Evolutionary conservation across 169 alveolate genomes (phyloP).

Genomic region (Plasmodium gonderi): DNA sequence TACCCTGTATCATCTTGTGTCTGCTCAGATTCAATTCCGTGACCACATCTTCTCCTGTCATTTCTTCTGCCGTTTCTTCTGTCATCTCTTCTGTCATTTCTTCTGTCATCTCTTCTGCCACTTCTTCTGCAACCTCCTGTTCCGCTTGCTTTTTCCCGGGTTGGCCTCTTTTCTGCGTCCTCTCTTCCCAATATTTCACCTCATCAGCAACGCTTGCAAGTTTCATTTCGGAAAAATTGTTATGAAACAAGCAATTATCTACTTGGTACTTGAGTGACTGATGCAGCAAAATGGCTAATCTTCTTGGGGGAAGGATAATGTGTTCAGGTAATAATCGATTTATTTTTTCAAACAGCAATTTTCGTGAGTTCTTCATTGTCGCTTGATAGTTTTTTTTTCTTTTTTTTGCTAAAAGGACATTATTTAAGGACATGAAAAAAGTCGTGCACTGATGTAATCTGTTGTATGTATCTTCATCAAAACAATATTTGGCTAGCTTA

Average conservation of each 20-base stretch:
- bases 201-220: constrained; percentile 3
- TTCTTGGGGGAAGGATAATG: constrained; percentile 56
- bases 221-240: constrained; percentile 39
- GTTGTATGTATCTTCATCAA: constrained; percentile 65
- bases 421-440: constrained; percentile 32
- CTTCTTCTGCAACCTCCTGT: background rate
- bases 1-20: background rate
- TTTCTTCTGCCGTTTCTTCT: background rate
- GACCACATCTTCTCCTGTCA: background rate
- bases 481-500: constrained; percentile 28
- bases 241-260: constrained; percentile 60
- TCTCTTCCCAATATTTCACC: background rate
- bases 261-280: constrained; percentile 68
- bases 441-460: constrained; percentile 70
- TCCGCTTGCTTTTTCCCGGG: background rate
- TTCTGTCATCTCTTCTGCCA: background rate
- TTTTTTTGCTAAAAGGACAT: background rate
- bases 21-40: background rate
- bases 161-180: background rate
- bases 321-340: constrained; percentile 72
- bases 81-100: background rate
- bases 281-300: constrained; percentile 69
- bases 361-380: constrained; percentile 23
- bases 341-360: constrained; percentile 58
- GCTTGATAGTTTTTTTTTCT: background rate